Conservation (phyloP, 305 asterid species). For the Plantago rigida region DNA sequence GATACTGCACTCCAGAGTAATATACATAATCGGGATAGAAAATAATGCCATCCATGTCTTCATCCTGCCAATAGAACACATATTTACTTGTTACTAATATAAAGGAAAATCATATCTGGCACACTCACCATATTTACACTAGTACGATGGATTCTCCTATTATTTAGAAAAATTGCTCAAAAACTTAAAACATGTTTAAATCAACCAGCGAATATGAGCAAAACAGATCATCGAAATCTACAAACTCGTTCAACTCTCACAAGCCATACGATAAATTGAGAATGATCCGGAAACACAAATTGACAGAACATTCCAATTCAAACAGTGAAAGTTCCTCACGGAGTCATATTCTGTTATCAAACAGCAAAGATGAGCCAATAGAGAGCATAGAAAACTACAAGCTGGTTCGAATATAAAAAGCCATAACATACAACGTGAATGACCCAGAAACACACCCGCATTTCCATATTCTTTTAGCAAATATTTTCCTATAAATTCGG, state of each 20-base stretch:
- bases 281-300: constrained; percentile 20
- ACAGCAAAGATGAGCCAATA: no score
- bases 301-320: constrained; percentile 7
- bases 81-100: constrained; percentile 1
- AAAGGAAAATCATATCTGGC: no score
- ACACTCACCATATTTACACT: no score
- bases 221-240: constrained; percentile 1
- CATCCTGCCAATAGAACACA: constrained; percentile 45
- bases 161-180: no score
- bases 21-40: constrained; percentile 53
- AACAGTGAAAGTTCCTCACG: constrained; percentile 3
- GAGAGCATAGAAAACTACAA: constrained; percentile 18
- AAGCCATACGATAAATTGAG: constrained; percentile 8
- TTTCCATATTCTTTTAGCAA: constrained; percentile 15
- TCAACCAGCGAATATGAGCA: background rate
- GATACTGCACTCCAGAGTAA: constrained; percentile 38
- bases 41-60: constrained; percentile 34
- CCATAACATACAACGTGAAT: constrained; percentile 12
- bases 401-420: constrained; percentile 16
- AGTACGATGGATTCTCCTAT: no score
- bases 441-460: constrained; percentile 17
- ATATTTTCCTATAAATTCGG: constrained; percentile 14
- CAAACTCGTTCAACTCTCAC: background rate
- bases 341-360: no score
- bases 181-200: no score